These are phyloP conservation scores for Gnetum montanum DNA, from an alignment of 75 land plant species.

Conservation along the genomic window DNA sequence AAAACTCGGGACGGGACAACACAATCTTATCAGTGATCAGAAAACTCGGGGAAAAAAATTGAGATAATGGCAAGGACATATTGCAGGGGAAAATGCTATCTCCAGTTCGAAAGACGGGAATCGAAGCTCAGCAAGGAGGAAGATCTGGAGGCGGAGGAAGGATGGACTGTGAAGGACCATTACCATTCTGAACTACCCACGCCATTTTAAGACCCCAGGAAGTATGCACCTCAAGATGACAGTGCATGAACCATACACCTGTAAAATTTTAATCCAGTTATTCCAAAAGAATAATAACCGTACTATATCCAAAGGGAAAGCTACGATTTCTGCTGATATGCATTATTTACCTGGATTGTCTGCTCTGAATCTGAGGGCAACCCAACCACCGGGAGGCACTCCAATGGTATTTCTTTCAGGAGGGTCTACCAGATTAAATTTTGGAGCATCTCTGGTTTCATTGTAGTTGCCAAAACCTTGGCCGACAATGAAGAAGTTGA, in stretches of 20 bases:
- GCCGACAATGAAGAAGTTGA: constrained; percentile 25
- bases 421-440: constrained; percentile 23
- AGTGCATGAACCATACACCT: constrained; percentile 31
- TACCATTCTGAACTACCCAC: constrained; percentile 20
- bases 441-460: constrained; percentile 8
- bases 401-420: constrained; percentile 22
- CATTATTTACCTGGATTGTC: constrained; percentile 38
- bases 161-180: constrained; percentile 4
- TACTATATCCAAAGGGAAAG: not conserved
- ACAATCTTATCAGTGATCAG: too few relatives aligned
- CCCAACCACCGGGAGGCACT: constrained; percentile 28
- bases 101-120: too few relatives aligned
- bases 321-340: too few relatives aligned
- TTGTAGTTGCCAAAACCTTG: constrained; percentile 23
- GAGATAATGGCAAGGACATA: too few relatives aligned
- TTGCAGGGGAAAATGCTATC: too few relatives aligned
- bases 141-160: constrained; percentile 20
- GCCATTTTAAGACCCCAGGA: constrained; percentile 18
- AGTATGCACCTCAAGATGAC: constrained; percentile 17
- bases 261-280: not conserved
- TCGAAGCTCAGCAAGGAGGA: constrained; percentile 15
- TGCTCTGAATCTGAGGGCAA: constrained; percentile 27
- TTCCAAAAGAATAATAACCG: not conserved
- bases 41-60: too few relatives aligned
- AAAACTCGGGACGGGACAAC: too few relatives aligned